Percentiles rank a stretch among this genome's conserved stretches.
phyloP scores from a whole-genome alignment of 352 stramenopile genomes.

The Pythium rishiriense region DNA sequence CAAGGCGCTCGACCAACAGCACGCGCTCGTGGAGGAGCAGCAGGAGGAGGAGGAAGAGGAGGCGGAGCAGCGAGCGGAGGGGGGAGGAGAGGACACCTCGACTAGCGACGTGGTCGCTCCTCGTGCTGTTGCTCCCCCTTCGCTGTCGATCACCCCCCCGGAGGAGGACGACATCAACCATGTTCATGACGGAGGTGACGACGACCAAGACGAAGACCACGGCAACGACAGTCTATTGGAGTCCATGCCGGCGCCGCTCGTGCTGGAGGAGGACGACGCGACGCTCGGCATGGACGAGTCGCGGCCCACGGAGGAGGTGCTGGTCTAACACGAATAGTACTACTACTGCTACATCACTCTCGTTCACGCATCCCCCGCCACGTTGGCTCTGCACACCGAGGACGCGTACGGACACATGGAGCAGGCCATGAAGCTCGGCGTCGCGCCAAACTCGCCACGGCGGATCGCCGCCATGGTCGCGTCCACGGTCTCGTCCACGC shows the following conservation, averaged over 20 bases:
- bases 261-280: background rate
- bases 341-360: background rate
- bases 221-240: background rate
- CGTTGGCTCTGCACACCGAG: conserved; percentile 45
- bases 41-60: conserved; percentile 2
- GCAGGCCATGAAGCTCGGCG: conserved; percentile 62
- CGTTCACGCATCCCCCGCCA: conserved; percentile 13
- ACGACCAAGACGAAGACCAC: background rate
- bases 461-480: conserved; percentile 44
- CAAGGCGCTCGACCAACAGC: conserved; percentile 30
- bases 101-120: background rate
- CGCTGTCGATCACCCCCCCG: background rate
- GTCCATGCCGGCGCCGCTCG: background rate
- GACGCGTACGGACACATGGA: conserved; percentile 70
- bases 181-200: background rate
- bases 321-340: conserved; percentile 9
- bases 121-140: background rate
- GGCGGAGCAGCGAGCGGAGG: background rate
- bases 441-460: conserved; percentile 49
- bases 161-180: background rate
- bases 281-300: background rate
- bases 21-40: conserved; percentile 24
- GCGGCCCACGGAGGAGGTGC: background rate
- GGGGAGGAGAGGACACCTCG: background rate
- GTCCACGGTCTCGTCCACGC: conserved; percentile 33